These are phyloP conservation scores for Hortaea werneckii DNA, from an alignment of 2,329 filamentous ascomycete species.

Conservation along the genomic window DNA sequence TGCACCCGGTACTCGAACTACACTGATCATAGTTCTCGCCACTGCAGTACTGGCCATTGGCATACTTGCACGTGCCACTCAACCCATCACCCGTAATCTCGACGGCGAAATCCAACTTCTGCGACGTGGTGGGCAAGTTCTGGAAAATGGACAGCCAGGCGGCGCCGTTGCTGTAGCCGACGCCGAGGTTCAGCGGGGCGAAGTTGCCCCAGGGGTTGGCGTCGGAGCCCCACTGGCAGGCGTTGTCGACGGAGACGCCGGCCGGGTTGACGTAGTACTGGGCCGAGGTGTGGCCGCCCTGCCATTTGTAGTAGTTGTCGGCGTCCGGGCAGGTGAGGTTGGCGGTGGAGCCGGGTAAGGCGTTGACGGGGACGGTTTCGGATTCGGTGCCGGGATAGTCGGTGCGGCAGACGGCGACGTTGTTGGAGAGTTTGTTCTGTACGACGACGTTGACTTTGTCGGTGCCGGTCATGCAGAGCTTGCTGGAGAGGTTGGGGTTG, in stretches of 20 bases:
- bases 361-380: constrained; percentile 69
- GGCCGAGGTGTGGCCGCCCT: constrained; percentile 65
- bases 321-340: constrained; percentile 67
- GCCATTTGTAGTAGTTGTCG: constrained; percentile 65
- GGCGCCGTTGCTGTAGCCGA: constrained; percentile 57
- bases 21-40: constrained; percentile 37
- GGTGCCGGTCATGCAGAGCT: constrained; percentile 65
- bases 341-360: constrained; percentile 47
- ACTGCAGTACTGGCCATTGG: constrained; percentile 52
- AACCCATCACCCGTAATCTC: constrained; percentile 59
- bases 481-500: constrained; percentile 51
- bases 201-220: constrained; percentile 62
- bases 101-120: constrained; percentile 67
- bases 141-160: constrained; percentile 79
- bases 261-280: constrained; percentile 95
- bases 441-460: constrained; percentile 56
- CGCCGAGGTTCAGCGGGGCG: constrained; percentile 76
- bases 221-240: constrained; percentile 65
- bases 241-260: constrained; percentile 55
- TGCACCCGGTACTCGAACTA: constrained; percentile 57
- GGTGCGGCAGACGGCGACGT: constrained; percentile 77
- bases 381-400: constrained; percentile 90
- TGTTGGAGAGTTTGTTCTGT: constrained; percentile 58
- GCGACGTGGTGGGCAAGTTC: constrained; percentile 65
- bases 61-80: constrained; percentile 53